Base-by-base conservation (phyloP, 164 flowering plant genomes). In the Paratinospora sagittata region DNA sequence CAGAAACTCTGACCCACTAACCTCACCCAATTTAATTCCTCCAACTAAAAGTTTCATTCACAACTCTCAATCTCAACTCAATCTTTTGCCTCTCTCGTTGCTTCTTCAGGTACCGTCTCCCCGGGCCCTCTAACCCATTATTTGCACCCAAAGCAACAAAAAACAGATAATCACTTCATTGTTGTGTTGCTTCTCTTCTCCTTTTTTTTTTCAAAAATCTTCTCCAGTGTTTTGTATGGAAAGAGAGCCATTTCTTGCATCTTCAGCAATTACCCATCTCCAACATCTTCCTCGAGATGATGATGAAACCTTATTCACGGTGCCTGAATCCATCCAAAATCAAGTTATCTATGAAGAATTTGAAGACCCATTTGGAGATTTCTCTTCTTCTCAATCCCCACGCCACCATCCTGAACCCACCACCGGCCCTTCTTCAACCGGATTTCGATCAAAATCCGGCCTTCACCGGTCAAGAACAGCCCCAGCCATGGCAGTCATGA, bases 391-490 rank as follows among this genome's bases (percentile, higher is more conserved):
- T 47, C 57, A 27, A 23, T 34, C 63, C 3, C 34, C 65, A 5
- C 26, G 41, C 39, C 39, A 60, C 8, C 66, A 27, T 6, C 45
- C 11, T 1, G 55, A 37, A 62, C 65, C 34, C 34, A n/a, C 17
- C 33, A 34, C 41, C 17, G 45, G 60, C 19, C n/a, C 74, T 14
- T 60, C 58, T 27, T 36, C 63, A 26, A 43, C 41, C 8, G 64
- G 52, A 2, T 36, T n/a, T 47, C 33, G 27, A 13, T 13, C 13
- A 70, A 41, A 57, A 82, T 19, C 67, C 17, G 30, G 67, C 36
- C 85, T 88, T 33, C 88, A 83, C 65, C 84, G 91, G 24, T 84
- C 73, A 63, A 84, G 70, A 69, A 87, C 90, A 0, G 93, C 93
- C 17, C 90, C 90, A 4, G 91, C 91, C 62, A 75, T 89, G 83